Evolutionary conservation across 768 basidiomycete genomes (phyloP).

Genomic region (Leccinum variicolor): DNA sequence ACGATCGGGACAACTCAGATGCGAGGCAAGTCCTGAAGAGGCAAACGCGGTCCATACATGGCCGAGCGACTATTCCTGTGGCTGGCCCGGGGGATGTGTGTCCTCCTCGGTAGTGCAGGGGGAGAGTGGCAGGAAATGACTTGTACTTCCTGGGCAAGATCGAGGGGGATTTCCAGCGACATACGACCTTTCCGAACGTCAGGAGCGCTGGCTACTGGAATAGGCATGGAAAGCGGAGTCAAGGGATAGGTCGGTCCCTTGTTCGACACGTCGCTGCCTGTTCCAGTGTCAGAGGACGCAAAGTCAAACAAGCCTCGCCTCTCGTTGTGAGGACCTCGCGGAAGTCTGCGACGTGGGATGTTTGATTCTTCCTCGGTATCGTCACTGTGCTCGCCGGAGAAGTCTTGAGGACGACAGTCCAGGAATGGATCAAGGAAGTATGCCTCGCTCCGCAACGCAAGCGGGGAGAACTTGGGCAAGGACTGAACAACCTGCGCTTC

Average conservation of each 20-base stretch:
- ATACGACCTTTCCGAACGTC: background rate
- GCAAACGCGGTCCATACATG: background rate
- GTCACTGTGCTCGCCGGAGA: conserved; percentile 7
- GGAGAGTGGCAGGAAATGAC: background rate
- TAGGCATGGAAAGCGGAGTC: too few relatives aligned
- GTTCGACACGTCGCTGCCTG: conserved; percentile 2
- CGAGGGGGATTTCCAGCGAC: background rate
- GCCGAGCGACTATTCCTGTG: conserved; percentile 3
- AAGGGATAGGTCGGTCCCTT: conserved; percentile 3
- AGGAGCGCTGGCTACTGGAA: background rate
- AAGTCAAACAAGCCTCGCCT: conserved; percentile 2
- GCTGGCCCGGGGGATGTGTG: background rate
- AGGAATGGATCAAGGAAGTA: conserved; percentile 1
- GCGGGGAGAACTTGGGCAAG: background rate
- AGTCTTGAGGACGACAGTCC: conserved; percentile 1
- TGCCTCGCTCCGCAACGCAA: background rate
- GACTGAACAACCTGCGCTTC: background rate
- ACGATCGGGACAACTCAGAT: background rate
- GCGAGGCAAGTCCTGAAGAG: background rate
- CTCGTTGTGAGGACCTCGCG: background rate
- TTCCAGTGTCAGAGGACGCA: background rate
- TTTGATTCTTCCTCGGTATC: background rate
- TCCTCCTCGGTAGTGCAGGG: conserved; percentile 2
- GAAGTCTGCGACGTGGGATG: background rate
- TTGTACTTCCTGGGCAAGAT: background rate